Conservation (phyloP, 2,329 filamentous ascomycete genomes). For the Ophiobolus disseminans region DNA sequence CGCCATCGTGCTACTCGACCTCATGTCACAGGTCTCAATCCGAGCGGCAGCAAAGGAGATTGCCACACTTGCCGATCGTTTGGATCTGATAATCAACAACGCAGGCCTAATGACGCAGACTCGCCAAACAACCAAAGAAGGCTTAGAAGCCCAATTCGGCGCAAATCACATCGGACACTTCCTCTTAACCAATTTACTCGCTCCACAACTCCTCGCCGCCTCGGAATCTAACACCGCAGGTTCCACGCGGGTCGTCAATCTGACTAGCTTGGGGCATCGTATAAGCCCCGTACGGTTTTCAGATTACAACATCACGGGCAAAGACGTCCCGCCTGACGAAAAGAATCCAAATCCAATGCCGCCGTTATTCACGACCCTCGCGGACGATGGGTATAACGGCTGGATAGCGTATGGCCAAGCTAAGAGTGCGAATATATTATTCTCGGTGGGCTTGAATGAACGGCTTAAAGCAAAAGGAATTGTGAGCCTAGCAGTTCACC, state of each 20-base stretch:
- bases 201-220: slow-evolving; percentile 46
- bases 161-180: slow-evolving; percentile 59
- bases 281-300: slow-evolving; percentile 50
- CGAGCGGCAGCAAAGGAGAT: slow-evolving; percentile 44
- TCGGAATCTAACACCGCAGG: slow-evolving; percentile 41
- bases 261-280: slow-evolving; percentile 39
- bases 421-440: slow-evolving; percentile 43
- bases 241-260: slow-evolving; percentile 35
- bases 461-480: slow-evolving; percentile 28
- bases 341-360: slow-evolving; percentile 21
- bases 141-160: slow-evolving; percentile 58
- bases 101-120: slow-evolving; percentile 49
- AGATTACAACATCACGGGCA: slow-evolving; percentile 52
- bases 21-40: slow-evolving; percentile 48
- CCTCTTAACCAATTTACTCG: slow-evolving; percentile 53
- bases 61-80: slow-evolving; percentile 30
- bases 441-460: slow-evolving; percentile 32
- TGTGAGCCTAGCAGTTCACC: slow-evolving; percentile 41
- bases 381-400: slow-evolving; percentile 33
- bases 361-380: slow-evolving; percentile 21
- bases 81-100: slow-evolving; percentile 57
- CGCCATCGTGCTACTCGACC: slow-evolving; percentile 43
- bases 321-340: slow-evolving; percentile 37
- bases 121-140: slow-evolving; percentile 48
- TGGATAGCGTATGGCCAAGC: slow-evolving; percentile 41